Evolutionary conservation across 1,284 basidiomycete genomes (phyloP).

Genomic region (Marasmius fiardii): DNA sequence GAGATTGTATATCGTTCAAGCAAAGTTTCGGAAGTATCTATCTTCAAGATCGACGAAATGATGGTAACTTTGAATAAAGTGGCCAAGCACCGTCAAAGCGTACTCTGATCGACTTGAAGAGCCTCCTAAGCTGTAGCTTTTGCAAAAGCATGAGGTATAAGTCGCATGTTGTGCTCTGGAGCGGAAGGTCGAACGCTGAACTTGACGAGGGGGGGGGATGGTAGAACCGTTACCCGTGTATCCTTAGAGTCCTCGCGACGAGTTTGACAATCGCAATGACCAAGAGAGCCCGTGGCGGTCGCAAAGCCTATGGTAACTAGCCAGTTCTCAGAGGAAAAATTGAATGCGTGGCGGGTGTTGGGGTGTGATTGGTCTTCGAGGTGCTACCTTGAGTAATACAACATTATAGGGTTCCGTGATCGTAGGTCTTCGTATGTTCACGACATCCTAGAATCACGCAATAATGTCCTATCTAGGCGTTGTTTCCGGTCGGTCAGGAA

Average conservation of each 20-base stretch:
- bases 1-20: too few species aligned
- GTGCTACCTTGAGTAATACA: not conserved
- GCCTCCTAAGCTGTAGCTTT: not conserved
- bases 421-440: not conserved
- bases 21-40: too few species aligned
- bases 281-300: too few species aligned
- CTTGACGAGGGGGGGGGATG: not conserved
- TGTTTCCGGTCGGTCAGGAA: not conserved
- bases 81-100: not conserved
- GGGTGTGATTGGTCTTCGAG: not conserved
- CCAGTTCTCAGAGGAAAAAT: not conserved
- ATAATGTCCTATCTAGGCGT: too few species aligned
- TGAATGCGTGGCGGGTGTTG: not conserved
- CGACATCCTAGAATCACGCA: too few species aligned
- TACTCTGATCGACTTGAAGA: not conserved
- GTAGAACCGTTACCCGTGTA: not conserved
- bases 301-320: not conserved
- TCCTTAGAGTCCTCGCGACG: not conserved
- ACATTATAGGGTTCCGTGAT: not conserved
- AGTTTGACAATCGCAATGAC: not conserved
- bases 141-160: not conserved
- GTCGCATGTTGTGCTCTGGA: not conserved
- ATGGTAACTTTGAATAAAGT: not conserved
- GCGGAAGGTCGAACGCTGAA: not conserved
- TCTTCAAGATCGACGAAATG: not conserved